Base-by-base conservation (phyloP, 164 flowering plant genomes). In the Saururus chinensis region DNA sequence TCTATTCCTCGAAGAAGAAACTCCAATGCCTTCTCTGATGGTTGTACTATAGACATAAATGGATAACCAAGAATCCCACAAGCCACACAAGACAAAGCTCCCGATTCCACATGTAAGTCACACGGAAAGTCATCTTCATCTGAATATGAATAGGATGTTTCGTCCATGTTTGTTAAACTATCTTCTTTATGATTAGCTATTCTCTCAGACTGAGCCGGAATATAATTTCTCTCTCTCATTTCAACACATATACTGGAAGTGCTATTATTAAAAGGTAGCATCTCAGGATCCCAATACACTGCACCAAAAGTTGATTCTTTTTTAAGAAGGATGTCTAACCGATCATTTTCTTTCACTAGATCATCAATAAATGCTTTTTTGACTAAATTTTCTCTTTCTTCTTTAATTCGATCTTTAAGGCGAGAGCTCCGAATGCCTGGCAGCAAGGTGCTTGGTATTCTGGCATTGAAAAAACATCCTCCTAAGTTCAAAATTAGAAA, bases 21-120 rank as follows among this genome's bases (percentile, higher is more conserved):
- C 60, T 75, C 76, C 63, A 53, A 61, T 19, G 86, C 79, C 59
- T 55, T 66, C 48, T 72, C 82, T 66, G 95, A 87, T 57, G 96
- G 97, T 68, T 95, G 96, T 51, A 95, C 65, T 52, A 95, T 80
- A 51, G 85, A 75, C 97, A 93, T 88, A 75, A 87, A 90, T 67
- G 99, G 99, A 77, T 82, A 93, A 56, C 99, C 99, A 64, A 93
- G 95, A 69, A 90, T 73, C 16, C 99, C 99, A 73, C 99, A 95
- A 71, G 96, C 95, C 56, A 95, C 96, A 76, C 99, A 95, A 24
- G 88, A 76, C 73, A 91, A 72, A 45, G 97, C 74, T 57, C 97
- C 97, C 10, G 97, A 89, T 69, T 89, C 96, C 56, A 86, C 77
- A 81, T 87, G 89, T 64, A 91, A 84, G 72, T 88, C 95, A 73